Evolutionary conservation across 371 early-diverging fungal species (phyloP).

Genomic region (Parasitella parasitica): DNA sequence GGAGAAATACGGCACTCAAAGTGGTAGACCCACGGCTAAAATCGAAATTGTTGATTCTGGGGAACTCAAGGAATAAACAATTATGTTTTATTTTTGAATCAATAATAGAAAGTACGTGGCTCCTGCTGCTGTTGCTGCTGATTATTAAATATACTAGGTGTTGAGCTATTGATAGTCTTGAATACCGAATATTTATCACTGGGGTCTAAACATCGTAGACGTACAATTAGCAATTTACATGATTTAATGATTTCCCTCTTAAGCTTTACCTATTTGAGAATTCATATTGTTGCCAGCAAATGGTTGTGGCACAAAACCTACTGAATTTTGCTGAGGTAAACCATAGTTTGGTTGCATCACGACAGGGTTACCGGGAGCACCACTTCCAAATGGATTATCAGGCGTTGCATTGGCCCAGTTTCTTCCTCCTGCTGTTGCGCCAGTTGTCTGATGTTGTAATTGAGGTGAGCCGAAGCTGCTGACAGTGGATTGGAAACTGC

Average conservation of each 20-base stretch:
- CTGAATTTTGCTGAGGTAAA: conserved; percentile 23
- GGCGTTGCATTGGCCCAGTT: conserved; percentile 49
- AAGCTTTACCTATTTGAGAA: not conserved
- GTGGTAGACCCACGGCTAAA: conserved; percentile 65
- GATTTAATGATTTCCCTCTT: not conserved
- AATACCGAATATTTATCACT: conserved; percentile 49
- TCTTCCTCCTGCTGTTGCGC: no score
- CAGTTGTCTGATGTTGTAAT: conserved; percentile 14
- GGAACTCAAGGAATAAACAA: conserved; percentile 63
- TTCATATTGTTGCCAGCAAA: not conserved
- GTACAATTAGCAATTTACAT: no score
- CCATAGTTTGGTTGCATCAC: conserved; percentile 11
- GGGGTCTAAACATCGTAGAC: conserved; percentile 24
- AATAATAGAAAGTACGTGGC: not conserved
- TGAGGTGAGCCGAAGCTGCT: not conserved
- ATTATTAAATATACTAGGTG: conserved; percentile 41
- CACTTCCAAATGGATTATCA: conserved; percentile 45
- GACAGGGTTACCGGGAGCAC: not conserved
- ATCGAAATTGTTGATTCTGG: conserved; percentile 82
- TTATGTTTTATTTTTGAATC: not conserved
- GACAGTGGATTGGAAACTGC: not conserved
- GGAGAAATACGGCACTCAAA: conserved; percentile 70
- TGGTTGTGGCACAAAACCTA: conserved; percentile 7
- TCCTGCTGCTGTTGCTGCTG: conserved; percentile 13
- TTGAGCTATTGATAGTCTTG: conserved; percentile 28